These are phyloP conservation scores for Trapa incisa DNA, from an alignment of 345 rosid species.

Conservation along the genomic window DNA sequence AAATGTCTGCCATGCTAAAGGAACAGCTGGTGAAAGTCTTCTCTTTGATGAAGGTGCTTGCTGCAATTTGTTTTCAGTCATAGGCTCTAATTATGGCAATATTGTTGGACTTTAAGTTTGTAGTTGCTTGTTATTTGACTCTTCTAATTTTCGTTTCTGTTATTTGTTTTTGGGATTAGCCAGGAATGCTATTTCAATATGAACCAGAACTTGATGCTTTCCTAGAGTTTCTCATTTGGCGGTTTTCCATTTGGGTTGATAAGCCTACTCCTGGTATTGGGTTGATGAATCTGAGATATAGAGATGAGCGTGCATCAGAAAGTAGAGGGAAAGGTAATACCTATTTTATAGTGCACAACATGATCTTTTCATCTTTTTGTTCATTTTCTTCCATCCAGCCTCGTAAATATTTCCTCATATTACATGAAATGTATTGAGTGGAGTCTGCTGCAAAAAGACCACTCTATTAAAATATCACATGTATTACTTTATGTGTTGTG, in stretches of 20 bases:
- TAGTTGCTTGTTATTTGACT: not conserved
- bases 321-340: constrained; percentile 40
- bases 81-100: not conserved
- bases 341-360: not conserved
- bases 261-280: constrained; percentile 96
- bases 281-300: constrained; percentile 80
- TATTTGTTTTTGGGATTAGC: constrained; percentile 53
- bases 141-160: constrained; percentile 17
- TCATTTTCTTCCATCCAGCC: not conserved
- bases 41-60: constrained; percentile 73
- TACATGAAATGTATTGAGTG: not conserved
- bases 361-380: not conserved
- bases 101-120: not conserved
- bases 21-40: constrained; percentile 90
- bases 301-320: constrained; percentile 61
- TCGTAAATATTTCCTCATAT: not conserved
- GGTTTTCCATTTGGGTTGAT: constrained; percentile 98
- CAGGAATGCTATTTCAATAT: constrained; percentile 97
- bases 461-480: not conserved
- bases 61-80: constrained; percentile 1
- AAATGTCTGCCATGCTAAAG: constrained; percentile 94
- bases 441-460: not conserved
- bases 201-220: constrained; percentile 99
- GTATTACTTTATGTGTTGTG: not conserved
- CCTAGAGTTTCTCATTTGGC: constrained; percentile 98